phyloP scores from a whole-genome alignment of 176 grass and related monocot species.

The Juncus effusus region DNA sequence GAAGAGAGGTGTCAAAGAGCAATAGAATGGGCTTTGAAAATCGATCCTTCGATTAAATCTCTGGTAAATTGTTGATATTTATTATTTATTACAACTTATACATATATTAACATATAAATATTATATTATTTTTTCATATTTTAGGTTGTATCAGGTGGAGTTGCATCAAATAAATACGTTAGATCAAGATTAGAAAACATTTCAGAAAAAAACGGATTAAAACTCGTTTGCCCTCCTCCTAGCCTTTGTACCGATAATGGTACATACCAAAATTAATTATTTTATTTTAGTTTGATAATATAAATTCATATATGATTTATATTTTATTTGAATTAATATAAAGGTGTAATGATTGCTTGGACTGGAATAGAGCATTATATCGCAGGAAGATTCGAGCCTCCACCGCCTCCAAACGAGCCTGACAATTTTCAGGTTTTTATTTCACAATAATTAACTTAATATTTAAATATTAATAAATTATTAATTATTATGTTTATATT shows the following conservation, averaged over 20 bases:
- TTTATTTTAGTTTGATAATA: conserved; percentile 16
- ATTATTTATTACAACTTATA: background rate
- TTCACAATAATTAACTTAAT: background rate
- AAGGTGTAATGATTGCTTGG: conserved; percentile 99
- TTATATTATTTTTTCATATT: conserved; percentile 15
- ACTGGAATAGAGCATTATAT: conserved; percentile 91
- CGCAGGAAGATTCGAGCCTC: conserved; percentile 76
- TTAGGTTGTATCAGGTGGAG: conserved; percentile 94
- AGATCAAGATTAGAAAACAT: conserved; percentile 60
- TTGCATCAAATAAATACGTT: conserved; percentile 89
- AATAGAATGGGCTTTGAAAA: conserved; percentile 95
- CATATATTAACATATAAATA: background rate
- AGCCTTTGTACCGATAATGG: conserved; percentile 96
- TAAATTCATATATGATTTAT: background rate
- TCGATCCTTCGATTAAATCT: conserved; percentile 84
- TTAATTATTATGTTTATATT: background rate
- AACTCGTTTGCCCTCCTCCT: conserved; percentile 77
- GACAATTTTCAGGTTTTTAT: conserved; percentile 75
- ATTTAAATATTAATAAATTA: too few relatives aligned
- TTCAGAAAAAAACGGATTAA: conserved; percentile 51
- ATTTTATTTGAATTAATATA: conserved; percentile 19
- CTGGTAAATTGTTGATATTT: conserved; percentile 48
- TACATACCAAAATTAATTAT: conserved; percentile 23
- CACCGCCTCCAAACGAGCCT: conserved; percentile 61
- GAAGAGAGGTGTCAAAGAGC: conserved; percentile 94